A percentile compares a stretch with the other conserved stretches of the same genome.
Conservation (phyloP, 208 protist species). For the Crithidia bombi region DNA sequence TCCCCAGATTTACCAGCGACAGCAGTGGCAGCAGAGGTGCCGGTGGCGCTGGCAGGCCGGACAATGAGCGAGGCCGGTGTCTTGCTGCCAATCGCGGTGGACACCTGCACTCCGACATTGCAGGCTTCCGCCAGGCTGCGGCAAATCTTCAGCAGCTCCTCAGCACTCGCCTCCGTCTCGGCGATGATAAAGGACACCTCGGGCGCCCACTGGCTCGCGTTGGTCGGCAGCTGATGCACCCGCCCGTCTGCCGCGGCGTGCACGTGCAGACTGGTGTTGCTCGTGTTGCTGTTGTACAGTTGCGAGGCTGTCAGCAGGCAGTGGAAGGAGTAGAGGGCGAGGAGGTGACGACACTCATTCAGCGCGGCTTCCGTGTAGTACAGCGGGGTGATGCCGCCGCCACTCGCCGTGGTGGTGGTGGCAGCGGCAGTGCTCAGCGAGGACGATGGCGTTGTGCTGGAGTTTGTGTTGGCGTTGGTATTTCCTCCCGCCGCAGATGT, state of each 20-base stretch:
- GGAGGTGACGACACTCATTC: conserved; percentile 48
- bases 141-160: conserved; percentile 29
- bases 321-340: conserved; percentile 61
- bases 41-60: neutral
- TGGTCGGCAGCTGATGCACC: conserved; percentile 13
- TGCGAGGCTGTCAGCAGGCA: conserved; percentile 41
- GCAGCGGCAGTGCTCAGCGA: neutral
- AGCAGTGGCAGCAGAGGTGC: neutral
- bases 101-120: conserved; percentile 4
- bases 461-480: neutral
- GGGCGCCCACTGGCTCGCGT: conserved; percentile 28
- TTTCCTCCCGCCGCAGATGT: neutral
- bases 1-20: neutral
- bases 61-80: conserved; percentile 24
- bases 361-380: conserved; percentile 38
- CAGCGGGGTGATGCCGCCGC: conserved; percentile 19
- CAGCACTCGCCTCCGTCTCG: conserved; percentile 34
- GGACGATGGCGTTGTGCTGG: neutral
- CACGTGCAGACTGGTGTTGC: conserved; percentile 4
- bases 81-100: conserved; percentile 3
- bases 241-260: conserved; percentile 20
- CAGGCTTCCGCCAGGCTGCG: conserved; percentile 17
- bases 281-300: neutral
- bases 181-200: conserved; percentile 47
- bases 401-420: neutral